These are phyloP conservation scores for Meripilus lineatus DNA, from an alignment of 1,284 basidiomycete genomes.

Conservation along the genomic window DNA sequence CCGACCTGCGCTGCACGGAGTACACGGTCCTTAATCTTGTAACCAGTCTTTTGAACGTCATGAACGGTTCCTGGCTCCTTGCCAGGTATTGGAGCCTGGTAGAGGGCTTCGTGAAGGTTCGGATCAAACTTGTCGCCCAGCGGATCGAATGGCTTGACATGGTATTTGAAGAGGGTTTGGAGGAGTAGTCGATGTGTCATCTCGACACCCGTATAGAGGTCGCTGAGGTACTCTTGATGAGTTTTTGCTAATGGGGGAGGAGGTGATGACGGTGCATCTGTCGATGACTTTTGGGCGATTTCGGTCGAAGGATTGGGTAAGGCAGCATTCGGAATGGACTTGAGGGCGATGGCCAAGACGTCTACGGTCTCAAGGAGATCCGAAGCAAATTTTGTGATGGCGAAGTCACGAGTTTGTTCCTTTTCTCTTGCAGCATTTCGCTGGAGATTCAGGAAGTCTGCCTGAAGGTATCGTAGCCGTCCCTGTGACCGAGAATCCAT, in stretches of 20 bases:
- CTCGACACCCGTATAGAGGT: conserved; percentile 83
- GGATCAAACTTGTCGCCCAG: conserved; percentile 93
- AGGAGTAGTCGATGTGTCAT: conserved; percentile 89
- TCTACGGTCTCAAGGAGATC: conserved; percentile 93
- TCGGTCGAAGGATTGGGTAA: conserved; percentile 25
- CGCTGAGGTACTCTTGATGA: conserved; percentile 56
- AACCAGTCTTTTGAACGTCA: conserved; percentile 90
- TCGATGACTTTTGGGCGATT: conserved; percentile 21
- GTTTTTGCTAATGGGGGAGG: conserved; percentile 39
- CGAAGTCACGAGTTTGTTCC: conserved; percentile 89
- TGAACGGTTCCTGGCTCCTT: conserved; percentile 89
- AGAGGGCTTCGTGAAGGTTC: conserved; percentile 92
- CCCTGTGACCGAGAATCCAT: conserved; percentile 40
- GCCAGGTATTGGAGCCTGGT: conserved; percentile 87
- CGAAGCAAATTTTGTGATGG: conserved; percentile 85
- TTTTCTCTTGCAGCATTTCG: conserved; percentile 89
- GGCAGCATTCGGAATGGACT: conserved; percentile 69
- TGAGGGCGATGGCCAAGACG: conserved; percentile 85
- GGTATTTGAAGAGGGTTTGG: conserved; percentile 88
- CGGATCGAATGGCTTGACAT: conserved; percentile 89
- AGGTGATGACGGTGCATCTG: conserved; percentile 22
- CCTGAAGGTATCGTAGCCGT: conserved; percentile 84
- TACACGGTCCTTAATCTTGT: conserved; percentile 89
- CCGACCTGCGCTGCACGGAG: conserved; percentile 96
- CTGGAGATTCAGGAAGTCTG: conserved; percentile 94